Evolutionary conservation across 345 rosid species (phyloP).

Genomic region (Citrus hindsii): DNA sequence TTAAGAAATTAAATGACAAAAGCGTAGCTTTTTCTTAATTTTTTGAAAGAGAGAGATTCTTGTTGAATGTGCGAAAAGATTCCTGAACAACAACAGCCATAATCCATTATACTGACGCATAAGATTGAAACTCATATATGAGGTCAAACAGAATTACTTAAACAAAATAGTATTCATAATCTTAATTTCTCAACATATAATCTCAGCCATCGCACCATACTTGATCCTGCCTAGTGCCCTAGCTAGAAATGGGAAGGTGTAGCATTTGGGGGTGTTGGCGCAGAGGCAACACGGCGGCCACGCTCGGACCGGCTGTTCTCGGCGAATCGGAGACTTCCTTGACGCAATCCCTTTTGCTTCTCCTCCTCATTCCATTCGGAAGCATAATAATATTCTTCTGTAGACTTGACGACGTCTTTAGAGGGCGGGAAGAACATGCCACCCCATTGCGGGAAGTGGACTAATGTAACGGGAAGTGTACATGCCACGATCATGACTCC

Average conservation of each 20-base stretch:
- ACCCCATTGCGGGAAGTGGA: constrained; percentile 86
- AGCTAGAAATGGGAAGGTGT: constrained; percentile 46
- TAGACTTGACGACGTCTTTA: constrained; percentile 30
- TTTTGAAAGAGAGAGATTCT: no score
- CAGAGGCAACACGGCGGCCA: constrained; percentile 42
- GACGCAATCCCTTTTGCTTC: constrained; percentile 52
- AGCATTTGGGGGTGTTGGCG: constrained; percentile 39
- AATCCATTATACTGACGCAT: no score
- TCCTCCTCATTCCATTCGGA: constrained; percentile 73
- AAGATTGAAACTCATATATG: no score
- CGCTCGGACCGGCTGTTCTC: constrained; percentile 74
- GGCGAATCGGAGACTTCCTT: constrained; percentile 65
- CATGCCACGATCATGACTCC: constrained; percentile 64
- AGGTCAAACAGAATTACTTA: no score
- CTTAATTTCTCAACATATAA: no score
- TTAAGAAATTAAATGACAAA: no score
- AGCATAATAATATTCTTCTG: constrained; percentile 55
- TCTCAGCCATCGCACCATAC: no score
- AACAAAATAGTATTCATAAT: no score
- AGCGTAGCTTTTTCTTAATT: no score
- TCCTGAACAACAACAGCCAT: no score
- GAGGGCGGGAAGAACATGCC: constrained; percentile 67
- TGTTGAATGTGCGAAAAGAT: no score
- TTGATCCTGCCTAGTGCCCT: no score
- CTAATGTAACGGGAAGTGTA: constrained; percentile 57